Conservation (phyloP, 2,329 filamentous ascomycete species). For the Stemphylium beticola region DNA sequence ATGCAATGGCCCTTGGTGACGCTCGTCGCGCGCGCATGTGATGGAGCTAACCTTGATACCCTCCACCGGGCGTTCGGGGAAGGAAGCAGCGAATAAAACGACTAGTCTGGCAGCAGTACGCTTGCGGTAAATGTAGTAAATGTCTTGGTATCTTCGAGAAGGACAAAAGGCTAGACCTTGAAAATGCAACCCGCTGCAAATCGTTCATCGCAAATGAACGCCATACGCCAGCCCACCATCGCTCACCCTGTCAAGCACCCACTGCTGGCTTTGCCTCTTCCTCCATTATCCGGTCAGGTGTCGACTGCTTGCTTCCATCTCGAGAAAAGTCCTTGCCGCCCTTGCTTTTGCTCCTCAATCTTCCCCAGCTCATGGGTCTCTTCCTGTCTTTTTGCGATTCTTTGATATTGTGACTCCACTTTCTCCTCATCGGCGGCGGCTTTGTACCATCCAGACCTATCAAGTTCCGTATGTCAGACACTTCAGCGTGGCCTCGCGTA, state of each 20-base stretch:
- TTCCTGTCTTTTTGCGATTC: slow-evolving; percentile 24
- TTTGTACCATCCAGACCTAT: slow-evolving; percentile 55
- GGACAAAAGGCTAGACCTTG: neutral
- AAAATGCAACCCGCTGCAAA: neutral
- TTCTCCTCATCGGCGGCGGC: slow-evolving; percentile 39
- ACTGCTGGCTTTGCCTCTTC: slow-evolving; percentile 21
- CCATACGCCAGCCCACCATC: neutral
- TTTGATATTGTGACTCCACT: slow-evolving; percentile 45
- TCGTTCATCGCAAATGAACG: neutral
- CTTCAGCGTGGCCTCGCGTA: slow-evolving; percentile 77
- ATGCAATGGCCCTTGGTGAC: neutral
- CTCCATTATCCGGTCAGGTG: slow-evolving; percentile 30
- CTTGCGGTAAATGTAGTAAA: no score
- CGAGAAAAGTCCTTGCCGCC: slow-evolving; percentile 19
- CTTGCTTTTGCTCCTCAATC: slow-evolving; percentile 34
- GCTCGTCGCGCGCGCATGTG: neutral
- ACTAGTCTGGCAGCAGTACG: neutral
- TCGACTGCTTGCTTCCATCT: slow-evolving; percentile 22
- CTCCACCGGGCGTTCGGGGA: neutral
- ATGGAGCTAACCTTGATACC: neutral
- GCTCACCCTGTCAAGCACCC: slow-evolving; percentile 12
- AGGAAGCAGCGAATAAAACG: neutral
- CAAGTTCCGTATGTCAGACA: slow-evolving; percentile 68
- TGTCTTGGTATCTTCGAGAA: slow-evolving; percentile 5
- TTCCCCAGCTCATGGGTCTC: slow-evolving; percentile 39